phyloP scores from a whole-genome alignment of 2,329 filamentous ascomycete species.

The Aspergillus sp. region DNA sequence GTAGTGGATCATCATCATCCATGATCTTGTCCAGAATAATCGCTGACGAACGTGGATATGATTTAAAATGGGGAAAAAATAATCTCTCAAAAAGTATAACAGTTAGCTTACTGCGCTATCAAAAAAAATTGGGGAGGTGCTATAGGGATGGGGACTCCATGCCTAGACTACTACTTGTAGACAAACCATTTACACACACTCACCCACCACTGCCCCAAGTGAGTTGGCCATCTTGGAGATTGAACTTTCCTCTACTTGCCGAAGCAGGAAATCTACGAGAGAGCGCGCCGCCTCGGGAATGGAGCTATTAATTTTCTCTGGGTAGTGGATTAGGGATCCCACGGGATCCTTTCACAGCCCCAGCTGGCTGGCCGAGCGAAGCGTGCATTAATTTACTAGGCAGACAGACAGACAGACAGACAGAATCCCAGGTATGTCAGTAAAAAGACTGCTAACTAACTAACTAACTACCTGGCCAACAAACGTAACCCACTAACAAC shows the following conservation, averaged over 20 bases:
- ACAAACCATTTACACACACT: too few species aligned
- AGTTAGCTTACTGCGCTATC: too few species aligned
- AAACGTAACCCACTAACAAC: slow-evolving; percentile 6
- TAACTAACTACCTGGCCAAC: neutral
- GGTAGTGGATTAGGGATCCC: neutral
- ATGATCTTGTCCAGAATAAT: neutral
- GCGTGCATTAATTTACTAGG: neutral
- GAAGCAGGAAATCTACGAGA: neutral
- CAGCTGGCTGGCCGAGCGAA: neutral
- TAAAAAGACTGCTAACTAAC: neutral
- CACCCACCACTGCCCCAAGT: neutral
- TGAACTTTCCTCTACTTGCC: neutral
- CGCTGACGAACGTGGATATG: neutral
- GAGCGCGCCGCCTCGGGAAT: neutral
- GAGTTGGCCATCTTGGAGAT: neutral
- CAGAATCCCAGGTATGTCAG: neutral
- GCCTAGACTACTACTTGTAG: too few species aligned
- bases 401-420: neutral
- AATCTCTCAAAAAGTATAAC: neutral
- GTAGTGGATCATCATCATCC: neutral
- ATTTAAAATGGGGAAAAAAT: neutral
- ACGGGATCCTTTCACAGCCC: slow-evolving; percentile 1
- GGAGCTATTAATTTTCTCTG: neutral
- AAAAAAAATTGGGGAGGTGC: too few species aligned
- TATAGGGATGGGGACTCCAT: too few species aligned